A percentile compares a stretch with the other conserved stretches of the same genome.
Conservation (phyloP, 768 basidiomycete genomes). For the Russula griseocarnosa region DNA sequence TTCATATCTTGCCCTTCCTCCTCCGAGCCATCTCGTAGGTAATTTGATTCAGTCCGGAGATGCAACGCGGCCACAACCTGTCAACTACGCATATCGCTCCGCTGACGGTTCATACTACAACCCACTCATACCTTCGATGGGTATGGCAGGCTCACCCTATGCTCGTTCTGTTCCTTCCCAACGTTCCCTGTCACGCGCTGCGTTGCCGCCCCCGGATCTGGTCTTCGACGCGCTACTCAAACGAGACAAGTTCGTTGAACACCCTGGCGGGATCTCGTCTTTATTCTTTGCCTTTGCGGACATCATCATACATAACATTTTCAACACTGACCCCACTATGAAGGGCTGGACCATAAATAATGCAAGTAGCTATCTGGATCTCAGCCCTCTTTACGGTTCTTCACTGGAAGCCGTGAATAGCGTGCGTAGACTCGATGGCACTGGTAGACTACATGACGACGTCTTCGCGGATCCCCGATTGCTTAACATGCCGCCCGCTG, state of each 20-base stretch:
- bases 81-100: conserved; percentile 30
- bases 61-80: neutral
- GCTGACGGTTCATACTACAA: conserved; percentile 41
- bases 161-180: conserved; percentile 60
- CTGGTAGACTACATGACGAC: conserved; percentile 64
- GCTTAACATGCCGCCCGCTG: conserved; percentile 67
- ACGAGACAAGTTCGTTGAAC: conserved; percentile 34
- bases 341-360: conserved; percentile 53
- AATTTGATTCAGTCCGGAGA: neutral
- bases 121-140: conserved; percentile 34
- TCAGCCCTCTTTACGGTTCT: conserved; percentile 70
- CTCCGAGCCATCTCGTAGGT: neutral
- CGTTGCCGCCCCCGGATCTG: conserved; percentile 60
- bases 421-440: conserved; percentile 60
- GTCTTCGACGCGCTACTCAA: conserved; percentile 69
- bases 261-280: conserved; percentile 57
- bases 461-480: conserved; percentile 64
- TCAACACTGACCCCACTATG: conserved; percentile 46
- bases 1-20: conserved; percentile 23
- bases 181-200: conserved; percentile 40
- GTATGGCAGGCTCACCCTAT: conserved; percentile 38
- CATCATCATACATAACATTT: conserved; percentile 69
- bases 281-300: conserved; percentile 79
- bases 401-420: conserved; percentile 42
- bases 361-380: conserved; percentile 69